A percentile compares a stretch with the other conserved stretches of the same genome.
phyloP scores from a whole-genome alignment of 2,329 filamentous ascomycete genomes.

The Beauveria sp. region DNA sequence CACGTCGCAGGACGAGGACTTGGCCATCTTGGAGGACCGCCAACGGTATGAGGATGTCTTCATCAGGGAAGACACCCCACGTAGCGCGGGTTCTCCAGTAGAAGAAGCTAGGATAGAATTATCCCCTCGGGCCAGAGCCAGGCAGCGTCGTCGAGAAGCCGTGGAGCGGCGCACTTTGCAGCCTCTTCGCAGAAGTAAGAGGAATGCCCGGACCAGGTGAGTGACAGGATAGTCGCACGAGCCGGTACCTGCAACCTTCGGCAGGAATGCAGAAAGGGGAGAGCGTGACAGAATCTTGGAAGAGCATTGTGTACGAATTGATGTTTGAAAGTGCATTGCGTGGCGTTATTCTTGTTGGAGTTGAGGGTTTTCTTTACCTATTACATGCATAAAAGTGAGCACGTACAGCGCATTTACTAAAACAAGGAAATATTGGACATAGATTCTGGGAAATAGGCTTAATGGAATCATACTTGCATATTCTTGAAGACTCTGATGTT shows the following conservation, averaged over 20 bases:
- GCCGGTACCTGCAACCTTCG: too few relatives aligned
- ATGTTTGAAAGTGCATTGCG: not conserved
- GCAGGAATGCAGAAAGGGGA: too few relatives aligned
- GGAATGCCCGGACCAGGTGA: not conserved
- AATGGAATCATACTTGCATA: not conserved
- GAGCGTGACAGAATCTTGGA: too few relatives aligned
- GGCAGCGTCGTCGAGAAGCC: not conserved
- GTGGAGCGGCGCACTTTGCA: not conserved
- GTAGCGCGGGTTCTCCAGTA: not conserved
- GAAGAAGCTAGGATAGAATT: not conserved
- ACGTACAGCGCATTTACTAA: not conserved
- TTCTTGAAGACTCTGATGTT: not conserved
- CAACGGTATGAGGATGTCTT: not conserved
- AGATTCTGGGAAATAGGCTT: not conserved
- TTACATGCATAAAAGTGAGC: too few relatives aligned
- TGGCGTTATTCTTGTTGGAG: not conserved
- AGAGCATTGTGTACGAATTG: too few relatives aligned
- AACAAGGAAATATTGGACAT: not conserved
- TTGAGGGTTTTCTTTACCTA: not conserved
- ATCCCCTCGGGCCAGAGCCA: not conserved
- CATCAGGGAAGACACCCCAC: not conserved
- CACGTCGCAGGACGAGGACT: not conserved
- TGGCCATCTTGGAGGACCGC: not conserved
- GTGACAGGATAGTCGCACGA: not conserved
- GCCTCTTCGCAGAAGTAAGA: constrained; percentile 3